phyloP scores from a whole-genome alignment of 2,329 filamentous ascomycete species.

The Colletotrichum lini region DNA sequence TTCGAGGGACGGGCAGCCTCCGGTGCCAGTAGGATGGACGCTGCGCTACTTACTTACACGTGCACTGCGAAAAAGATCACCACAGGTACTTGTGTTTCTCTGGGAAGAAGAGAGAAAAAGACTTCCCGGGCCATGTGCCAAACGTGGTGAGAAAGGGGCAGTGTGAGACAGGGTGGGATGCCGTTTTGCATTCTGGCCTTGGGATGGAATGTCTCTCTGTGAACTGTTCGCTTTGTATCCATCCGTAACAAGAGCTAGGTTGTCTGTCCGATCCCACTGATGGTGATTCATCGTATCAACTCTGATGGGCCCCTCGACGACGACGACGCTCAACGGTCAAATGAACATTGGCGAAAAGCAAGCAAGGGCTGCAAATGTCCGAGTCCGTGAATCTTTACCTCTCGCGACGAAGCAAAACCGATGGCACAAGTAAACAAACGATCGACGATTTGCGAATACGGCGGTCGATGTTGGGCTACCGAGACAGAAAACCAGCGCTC shows the following conservation, averaged over 20 bases:
- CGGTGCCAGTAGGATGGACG: neutral
- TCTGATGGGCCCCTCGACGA: neutral
- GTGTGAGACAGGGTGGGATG: constrained; percentile 2
- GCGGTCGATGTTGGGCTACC: constrained; percentile 7
- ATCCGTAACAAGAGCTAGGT: too few relatives aligned
- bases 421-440: constrained; percentile 6
- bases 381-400: neutral
- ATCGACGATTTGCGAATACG: constrained; percentile 22
- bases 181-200: too few relatives aligned
- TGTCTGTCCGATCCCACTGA: neutral
- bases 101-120: neutral
- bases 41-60: too few relatives aligned
- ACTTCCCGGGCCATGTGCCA: neutral
- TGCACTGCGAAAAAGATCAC: too few relatives aligned
- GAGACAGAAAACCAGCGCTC: neutral
- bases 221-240: neutral
- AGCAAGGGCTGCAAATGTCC: neutral
- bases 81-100: neutral
- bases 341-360: neutral
- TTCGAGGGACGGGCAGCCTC: neutral
- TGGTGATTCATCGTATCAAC: constrained; percentile 10
- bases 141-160: neutral
- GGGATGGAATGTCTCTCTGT: neutral
- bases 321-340: too few relatives aligned
- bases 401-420: neutral